Base-by-base conservation (phyloP, 768 basidiomycete genomes). In the Suillus hirtellus region DNA sequence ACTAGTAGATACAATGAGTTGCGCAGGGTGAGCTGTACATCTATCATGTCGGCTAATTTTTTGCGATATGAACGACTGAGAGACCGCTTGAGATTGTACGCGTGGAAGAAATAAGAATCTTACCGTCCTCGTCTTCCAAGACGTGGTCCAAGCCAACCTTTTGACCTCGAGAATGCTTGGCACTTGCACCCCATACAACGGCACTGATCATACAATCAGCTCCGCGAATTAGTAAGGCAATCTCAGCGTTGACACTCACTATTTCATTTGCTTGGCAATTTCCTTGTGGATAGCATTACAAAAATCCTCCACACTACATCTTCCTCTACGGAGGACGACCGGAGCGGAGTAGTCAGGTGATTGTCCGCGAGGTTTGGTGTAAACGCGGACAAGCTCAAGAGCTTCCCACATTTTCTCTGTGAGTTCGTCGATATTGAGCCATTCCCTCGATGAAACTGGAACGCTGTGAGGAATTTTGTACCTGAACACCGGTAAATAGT, bases 251-350 rank as follows among this genome's bases (percentile, higher is more conserved):
- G 4, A 42, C 43, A 76, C 89, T 71, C 66, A 95, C 92, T 94
- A 95, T 84, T 97, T 96, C 90, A 98, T 89, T 72, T 98, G 94
- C 76, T 96, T 96, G 11, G 93, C 89, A 59, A 98, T 99, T 75
- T 97, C 95, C 77, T 96, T 97, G 78, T 98, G 96, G 63, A 98
- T 96, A 14, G 92, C 82, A 71, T 83, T 90, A 75, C 95, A 97
- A 74, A 97, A 95, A 71, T 96, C 93, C 65, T 96, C 95, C 11
- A 99, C 80, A 0, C 89, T 76, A 72, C 79, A 83, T 65, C 80
- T 82, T 24, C 83, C 83, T 19, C 77, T 85, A 27, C 86, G 86
- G 1, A 99, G 81, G 1, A 99, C 95, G 58, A 99, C 97, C 0
- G 97, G 97, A 19, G 88, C 76, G 3, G 84, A 82, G 74, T 99